phyloP scores from a whole-genome alignment of 495 filamentous ascomycete species.

The Cryomyces antarcticus region DNA sequence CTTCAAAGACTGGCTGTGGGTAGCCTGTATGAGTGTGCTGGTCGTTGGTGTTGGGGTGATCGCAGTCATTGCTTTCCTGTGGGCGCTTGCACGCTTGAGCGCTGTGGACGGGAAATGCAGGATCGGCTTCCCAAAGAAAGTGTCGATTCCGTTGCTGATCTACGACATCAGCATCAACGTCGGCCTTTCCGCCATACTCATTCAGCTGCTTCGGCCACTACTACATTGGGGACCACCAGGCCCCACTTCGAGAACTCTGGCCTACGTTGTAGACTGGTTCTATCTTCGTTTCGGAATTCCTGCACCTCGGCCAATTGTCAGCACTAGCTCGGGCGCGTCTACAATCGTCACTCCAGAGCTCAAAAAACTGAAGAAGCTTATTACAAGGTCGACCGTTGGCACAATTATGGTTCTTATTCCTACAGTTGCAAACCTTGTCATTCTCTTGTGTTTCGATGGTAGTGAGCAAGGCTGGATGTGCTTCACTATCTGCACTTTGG shows the following conservation, averaged over 20 bases:
- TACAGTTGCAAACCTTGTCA: constrained; percentile 16
- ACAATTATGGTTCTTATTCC: constrained; percentile 13
- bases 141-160: constrained; percentile 15
- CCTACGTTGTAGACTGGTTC: no score
- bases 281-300: constrained; percentile 1
- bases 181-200: constrained; percentile 15
- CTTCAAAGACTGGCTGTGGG: constrained; percentile 12
- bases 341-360: neutral
- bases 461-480: constrained; percentile 20
- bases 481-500: constrained; percentile 17
- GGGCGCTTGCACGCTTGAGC: constrained; percentile 12
- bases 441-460: constrained; percentile 11
- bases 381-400: constrained; percentile 7
- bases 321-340: neutral
- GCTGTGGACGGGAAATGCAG: constrained; percentile 12
- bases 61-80: constrained; percentile 15
- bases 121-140: constrained; percentile 17
- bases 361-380: constrained; percentile 9
- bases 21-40: constrained; percentile 12
- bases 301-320: neutral
- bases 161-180: constrained; percentile 18
- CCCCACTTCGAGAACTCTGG: no score
- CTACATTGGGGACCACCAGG: constrained; percentile 1
- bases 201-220: constrained; percentile 10
- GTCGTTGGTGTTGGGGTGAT: constrained; percentile 16